These are phyloP conservation scores for Didymella pinodella DNA, from an alignment of 2,329 filamentous ascomycete species.

Conservation along the genomic window DNA sequence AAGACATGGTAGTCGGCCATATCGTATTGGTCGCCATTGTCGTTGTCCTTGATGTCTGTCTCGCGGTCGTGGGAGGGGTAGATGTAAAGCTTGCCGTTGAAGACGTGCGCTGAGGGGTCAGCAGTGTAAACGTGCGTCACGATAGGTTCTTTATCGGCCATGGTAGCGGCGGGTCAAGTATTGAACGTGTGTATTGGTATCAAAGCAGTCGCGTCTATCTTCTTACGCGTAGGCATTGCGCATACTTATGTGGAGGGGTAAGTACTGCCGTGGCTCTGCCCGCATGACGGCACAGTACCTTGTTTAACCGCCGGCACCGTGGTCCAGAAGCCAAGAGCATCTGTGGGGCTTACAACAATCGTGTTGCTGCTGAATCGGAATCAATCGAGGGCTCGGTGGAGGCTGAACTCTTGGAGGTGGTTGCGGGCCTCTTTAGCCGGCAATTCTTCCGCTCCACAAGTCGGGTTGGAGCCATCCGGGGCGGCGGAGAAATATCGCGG, in stretches of 20 bases:
- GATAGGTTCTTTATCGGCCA: slow-evolving; percentile 63
- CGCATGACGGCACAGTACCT: slow-evolving; percentile 32
- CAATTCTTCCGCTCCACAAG: slow-evolving; percentile 41
- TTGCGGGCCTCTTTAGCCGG: slow-evolving; percentile 41
- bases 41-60: slow-evolving; percentile 77
- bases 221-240: slow-evolving; percentile 27
- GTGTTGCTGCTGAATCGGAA: slow-evolving; percentile 27
- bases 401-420: slow-evolving; percentile 26
- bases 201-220: slow-evolving; percentile 9
- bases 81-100: slow-evolving; percentile 77
- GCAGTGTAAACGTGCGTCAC: slow-evolving; percentile 81
- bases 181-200: slow-evolving; percentile 1
- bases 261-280: slow-evolving; percentile 19
- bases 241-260: slow-evolving; percentile 39
- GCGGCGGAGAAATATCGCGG: slow-evolving; percentile 7
- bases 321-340: slow-evolving; percentile 20
- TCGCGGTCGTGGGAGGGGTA: slow-evolving; percentile 84
- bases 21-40: slow-evolving; percentile 86
- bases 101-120: slow-evolving; percentile 82
- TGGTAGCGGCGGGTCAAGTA: slow-evolving; percentile 22
- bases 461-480: slow-evolving; percentile 13
- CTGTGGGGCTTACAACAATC: slow-evolving; percentile 28
- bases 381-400: slow-evolving; percentile 21
- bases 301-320: slow-evolving; percentile 48
- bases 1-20: slow-evolving; percentile 87